Evolutionary conservation across 1,284 basidiomycete genomes (phyloP), one percentile per base, ranked within the genome.

Genomic region (Rhizoctonia solani): DNA sequence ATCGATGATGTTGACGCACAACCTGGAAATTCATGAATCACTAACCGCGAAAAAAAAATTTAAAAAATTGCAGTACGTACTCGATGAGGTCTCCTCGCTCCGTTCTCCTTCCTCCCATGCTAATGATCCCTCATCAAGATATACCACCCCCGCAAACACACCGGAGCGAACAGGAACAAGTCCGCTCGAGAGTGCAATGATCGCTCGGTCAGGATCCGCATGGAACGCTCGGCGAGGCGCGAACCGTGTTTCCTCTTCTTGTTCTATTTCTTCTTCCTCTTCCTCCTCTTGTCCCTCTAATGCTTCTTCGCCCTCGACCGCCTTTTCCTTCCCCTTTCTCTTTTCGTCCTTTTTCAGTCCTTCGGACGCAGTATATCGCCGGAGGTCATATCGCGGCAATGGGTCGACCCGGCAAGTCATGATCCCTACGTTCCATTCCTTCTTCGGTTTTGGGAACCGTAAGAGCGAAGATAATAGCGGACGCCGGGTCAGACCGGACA

Each of bases 331-430:
- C 1, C 54, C 21, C 21, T 13, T 16, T 42, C 19, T 46, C 25
- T 29, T 42, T 44, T 42, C 32, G 1, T 44, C 37, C 23, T 50
- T 41, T 3, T 16, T 23, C 19, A 8, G 37, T 8, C 49, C 13
- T 14, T 46, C n/a, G 9, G 5, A 11, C 6, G 13, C 21, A 9
- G 6, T 46, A 6, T 46, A 23, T 9, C 25, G 32, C 13, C 25
- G 21, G 8, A 53, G 27, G 3, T 49, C 59, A n/a, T 25, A 41
- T 21, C 59, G 30, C 19, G 59, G 59, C 19, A 65, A 29, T 13
- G 59, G 59, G 27, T 65, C 59, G n/a, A 65, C 59, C 13, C 59
- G 59, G 30, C 59, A 65, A 3, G 59, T 65, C 59, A 65, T 65
- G 30, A 65, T 65, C 14, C 59, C 59, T 44, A 65, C 59, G 37